Base-by-base conservation (phyloP, 75 land plant species). In the Pinus taeda region DNA sequence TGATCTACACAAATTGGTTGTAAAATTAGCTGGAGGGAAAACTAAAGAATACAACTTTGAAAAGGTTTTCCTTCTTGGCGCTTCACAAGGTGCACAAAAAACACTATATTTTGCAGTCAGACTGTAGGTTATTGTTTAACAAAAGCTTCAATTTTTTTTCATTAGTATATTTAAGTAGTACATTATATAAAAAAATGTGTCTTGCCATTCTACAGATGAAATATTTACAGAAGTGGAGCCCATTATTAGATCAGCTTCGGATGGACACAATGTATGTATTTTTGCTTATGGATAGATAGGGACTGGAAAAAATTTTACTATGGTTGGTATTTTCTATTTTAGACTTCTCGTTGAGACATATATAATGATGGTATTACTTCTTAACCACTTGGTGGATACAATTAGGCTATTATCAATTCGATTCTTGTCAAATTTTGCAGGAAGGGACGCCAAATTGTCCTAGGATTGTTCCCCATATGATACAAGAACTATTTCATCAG, bases 211-310 rank as follows among this genome's bases (percentile, higher is more conserved):
- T 79, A 62, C 90, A 94, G 97, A 92, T 45, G 97, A 92, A 75
- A 90, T 94, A 6, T 92, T 94, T 64, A 57, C 79, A 7, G 97
- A 94, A 75, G 76, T 94, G 62, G 94, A 90, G 30, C 97, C 97
- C 24, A 78, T 92, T 20, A 79, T 94, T 75, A 92, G 86, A 66
- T 90, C 97, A 56, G 89, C 87, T 22, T 78, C 92, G 36, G 95
- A 94, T 85, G 97, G 97, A 33, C 85, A 86, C 80, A 94, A 94
- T 80, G 90, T 85, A 15, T 94, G 92, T 81, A 86, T 94, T 45
- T 92, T 92, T 80, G 90, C 97, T 9, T 94, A 90, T 84, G 97
- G 97, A 8, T 94, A 94, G 60, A 94, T 94, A n/a, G 97, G 97
- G 45, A 83, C 95, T 55, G 97, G 97, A 49, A 94, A 94, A 77